Conservation (phyloP, 345 rosid species). For the Geranium brycei region DNA sequence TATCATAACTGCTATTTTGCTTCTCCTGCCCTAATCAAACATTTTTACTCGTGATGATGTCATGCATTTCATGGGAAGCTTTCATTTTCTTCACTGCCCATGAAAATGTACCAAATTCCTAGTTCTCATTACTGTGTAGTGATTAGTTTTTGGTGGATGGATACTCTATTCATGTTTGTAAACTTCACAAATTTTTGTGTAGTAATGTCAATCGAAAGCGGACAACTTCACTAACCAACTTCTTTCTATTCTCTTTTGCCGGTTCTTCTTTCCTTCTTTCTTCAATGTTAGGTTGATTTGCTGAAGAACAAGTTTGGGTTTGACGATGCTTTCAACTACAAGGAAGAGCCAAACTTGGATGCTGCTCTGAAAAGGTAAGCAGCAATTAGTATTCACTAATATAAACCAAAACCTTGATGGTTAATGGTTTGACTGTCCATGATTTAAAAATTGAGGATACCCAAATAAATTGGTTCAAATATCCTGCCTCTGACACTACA, state of each 20-base stretch:
- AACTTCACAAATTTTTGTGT: background rate
- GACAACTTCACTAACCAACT: background rate
- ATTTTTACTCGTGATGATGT: too few species aligned
- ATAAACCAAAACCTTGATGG: background rate
- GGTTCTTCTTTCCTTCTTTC: background rate
- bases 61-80: too few species aligned
- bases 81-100: too few species aligned
- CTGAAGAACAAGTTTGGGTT: conserved; percentile 52
- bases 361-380: conserved; percentile 52
- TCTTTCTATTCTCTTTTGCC: background rate
- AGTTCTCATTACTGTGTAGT: too few species aligned
- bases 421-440: background rate
- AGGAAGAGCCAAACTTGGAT: conserved; percentile 38
- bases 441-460: background rate
- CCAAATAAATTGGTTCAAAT: background rate
- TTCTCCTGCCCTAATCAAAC: too few species aligned
- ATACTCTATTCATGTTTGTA: background rate
- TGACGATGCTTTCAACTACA: conserved; percentile 68
- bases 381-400: too few species aligned
- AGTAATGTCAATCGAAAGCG: background rate
- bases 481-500: too few species aligned
- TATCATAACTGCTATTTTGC: too few species aligned
- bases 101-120: too few species aligned
- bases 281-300: conserved; percentile 35
- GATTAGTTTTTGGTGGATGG: too few species aligned